Evolutionary conservation across 192 early-diverging fungal species (phyloP).

Genomic region (Allomyces macrogynus): DNA sequence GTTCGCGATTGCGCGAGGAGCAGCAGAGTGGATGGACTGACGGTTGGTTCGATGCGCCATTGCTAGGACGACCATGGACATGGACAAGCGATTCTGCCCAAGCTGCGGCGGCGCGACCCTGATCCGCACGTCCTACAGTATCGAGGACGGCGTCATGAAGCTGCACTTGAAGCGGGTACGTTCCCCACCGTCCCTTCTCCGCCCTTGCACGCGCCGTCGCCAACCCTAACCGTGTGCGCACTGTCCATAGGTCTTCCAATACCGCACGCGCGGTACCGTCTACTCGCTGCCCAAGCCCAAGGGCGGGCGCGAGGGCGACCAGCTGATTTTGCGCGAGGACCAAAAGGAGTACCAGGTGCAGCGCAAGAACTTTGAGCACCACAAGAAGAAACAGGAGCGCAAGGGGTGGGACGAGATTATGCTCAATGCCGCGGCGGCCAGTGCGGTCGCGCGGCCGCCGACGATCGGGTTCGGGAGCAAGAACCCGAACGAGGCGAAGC

Average conservation of each 20-base stretch:
- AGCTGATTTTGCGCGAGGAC: constrained; percentile 76
- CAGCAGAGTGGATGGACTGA: constrained; percentile 9
- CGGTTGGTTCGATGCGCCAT: not conserved
- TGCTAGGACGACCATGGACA: constrained; percentile 49
- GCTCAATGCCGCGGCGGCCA: not conserved
- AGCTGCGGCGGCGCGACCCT: constrained; percentile 75
- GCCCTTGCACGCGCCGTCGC: no score
- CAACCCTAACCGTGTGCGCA: no score
- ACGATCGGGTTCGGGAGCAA: not conserved
- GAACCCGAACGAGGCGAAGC: not conserved
- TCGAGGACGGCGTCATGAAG: constrained; percentile 56
- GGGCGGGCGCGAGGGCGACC: constrained; percentile 49
- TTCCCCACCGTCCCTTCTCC: not conserved
- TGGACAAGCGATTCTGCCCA: constrained; percentile 83
- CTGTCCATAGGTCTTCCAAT: constrained; percentile 49
- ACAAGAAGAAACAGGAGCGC: not conserved
- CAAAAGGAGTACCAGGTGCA: constrained; percentile 56
- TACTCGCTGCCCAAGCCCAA: constrained; percentile 68
- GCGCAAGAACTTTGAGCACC: not conserved
- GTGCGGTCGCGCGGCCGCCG: not conserved
- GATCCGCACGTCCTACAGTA: constrained; percentile 57
- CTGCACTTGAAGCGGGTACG: constrained; percentile 48
- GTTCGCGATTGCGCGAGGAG: constrained; percentile 22
- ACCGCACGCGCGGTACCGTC: constrained; percentile 72
- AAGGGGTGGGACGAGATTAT: not conserved